A percentile compares a stretch with the other conserved stretches of the same genome.
Evolutionary conservation across 2,329 filamentous ascomycete species (phyloP).

Genomic region (Leptographium lundbergii): DNA sequence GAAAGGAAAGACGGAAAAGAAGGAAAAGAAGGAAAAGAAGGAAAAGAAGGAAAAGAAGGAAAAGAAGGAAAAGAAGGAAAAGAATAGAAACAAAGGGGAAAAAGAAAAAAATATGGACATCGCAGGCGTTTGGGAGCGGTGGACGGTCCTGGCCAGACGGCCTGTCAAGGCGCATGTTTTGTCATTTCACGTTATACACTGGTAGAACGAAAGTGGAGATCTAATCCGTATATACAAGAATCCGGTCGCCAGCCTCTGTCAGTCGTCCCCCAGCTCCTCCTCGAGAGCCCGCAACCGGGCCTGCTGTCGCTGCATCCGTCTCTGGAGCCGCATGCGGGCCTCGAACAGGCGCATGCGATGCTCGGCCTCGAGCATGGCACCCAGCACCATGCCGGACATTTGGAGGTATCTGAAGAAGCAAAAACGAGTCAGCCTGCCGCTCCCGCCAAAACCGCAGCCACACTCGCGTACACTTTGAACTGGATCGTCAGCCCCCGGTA

Average conservation of each 20-base stretch:
- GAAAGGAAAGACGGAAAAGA: constrained; percentile 18
- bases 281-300: constrained; percentile 22
- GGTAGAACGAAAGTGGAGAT: not conserved
- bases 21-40: not conserved
- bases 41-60: constrained; percentile 6
- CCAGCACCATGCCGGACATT: constrained; percentile 77
- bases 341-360: constrained; percentile 55
- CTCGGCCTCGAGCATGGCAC: constrained; percentile 66
- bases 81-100: not conserved
- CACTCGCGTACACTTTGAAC: constrained; percentile 56
- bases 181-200: not conserved
- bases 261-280: constrained; percentile 5
- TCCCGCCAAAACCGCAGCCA: not conserved
- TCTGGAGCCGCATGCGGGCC: constrained; percentile 48
- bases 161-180: not conserved
- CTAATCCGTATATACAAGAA: not conserved
- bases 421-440: not conserved
- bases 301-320: constrained; percentile 49
- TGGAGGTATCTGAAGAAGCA: constrained; percentile 53
- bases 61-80: constrained; percentile 16
- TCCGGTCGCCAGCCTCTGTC: not conserved
- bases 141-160: not conserved
- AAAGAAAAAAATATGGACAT: not conserved
- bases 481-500: constrained; percentile 63
- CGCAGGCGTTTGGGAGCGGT: constrained; percentile 5